Evolutionary conservation across 2,329 filamentous ascomycete species (phyloP).

Genomic region (Penicillium vulpinum): DNA sequence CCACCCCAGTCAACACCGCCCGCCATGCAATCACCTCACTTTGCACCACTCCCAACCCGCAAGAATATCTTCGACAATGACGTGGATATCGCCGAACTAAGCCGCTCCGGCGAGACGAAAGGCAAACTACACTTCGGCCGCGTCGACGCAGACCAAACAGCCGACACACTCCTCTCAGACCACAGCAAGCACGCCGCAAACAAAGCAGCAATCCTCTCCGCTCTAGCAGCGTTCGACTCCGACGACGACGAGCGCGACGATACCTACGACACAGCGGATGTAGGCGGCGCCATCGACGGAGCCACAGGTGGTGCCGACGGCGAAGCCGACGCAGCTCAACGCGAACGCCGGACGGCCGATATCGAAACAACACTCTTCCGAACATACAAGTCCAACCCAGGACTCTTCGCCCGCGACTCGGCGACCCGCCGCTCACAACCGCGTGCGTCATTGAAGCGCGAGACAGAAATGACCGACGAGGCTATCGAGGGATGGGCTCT

Average conservation of each 20-base stretch:
- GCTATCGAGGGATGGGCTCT: conserved; percentile 91
- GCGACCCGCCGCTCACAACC: conserved; percentile 65
- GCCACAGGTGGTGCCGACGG: conserved; percentile 46
- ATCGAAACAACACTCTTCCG: conserved; percentile 72
- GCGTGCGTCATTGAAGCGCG: conserved; percentile 65
- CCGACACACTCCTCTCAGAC: conserved; percentile 71
- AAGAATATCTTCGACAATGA: conserved; percentile 79
- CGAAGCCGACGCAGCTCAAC: conserved; percentile 58
- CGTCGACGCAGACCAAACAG: conserved; percentile 58
- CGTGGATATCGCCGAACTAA: conserved; percentile 68
- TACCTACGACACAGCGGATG: conserved; percentile 89
- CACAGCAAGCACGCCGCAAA: conserved; percentile 62
- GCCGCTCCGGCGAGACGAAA: conserved; percentile 56
- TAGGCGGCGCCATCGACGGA: conserved; percentile 81
- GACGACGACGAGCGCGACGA: conserved; percentile 97
- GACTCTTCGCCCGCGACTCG: conserved; percentile 69
- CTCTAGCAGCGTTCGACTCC: conserved; percentile 82
- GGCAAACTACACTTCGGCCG: conserved; percentile 76
- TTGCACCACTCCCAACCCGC: conserved; percentile 46
- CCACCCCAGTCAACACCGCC: conserved; percentile 54
- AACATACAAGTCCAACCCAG: conserved; percentile 65
- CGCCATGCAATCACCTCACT: conserved; percentile 25
- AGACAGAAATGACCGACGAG: conserved; percentile 90
- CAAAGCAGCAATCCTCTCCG: conserved; percentile 85
- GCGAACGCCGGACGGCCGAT: conserved; percentile 38